These are phyloP conservation scores for Papiliotrema fonsecae DNA, from an alignment of 1,284 basidiomycete species.

Conservation along the genomic window DNA sequence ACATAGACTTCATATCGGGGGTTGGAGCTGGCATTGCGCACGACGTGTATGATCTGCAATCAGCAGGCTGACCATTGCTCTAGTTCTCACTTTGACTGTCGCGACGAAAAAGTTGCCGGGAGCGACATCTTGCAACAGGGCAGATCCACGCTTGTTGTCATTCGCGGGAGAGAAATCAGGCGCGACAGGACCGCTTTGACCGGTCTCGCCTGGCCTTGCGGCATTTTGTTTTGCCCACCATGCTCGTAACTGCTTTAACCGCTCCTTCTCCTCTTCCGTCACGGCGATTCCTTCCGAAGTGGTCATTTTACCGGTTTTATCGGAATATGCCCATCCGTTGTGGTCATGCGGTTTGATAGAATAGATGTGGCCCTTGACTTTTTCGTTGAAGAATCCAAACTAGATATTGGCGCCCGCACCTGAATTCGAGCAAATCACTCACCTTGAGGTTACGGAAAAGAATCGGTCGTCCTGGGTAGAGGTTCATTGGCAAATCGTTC, in stretches of 20 bases:
- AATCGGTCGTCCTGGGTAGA: conserved; percentile 12
- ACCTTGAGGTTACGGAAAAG: conserved; percentile 23
- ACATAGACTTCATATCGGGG: conserved; percentile 35
- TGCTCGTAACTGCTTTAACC: conserved; percentile 8
- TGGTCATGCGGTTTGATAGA: conserved; percentile 2
- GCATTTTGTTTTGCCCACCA: too few relatives aligned
- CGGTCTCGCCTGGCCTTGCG: too few relatives aligned
- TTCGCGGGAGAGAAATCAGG: too few relatives aligned
- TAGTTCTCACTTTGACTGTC: conserved; percentile 27
- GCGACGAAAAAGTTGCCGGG: conserved; percentile 15
- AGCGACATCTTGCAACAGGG: not conserved
- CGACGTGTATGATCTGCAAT: conserved; percentile 18
- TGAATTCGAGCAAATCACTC: not conserved
- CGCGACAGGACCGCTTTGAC: too few relatives aligned
- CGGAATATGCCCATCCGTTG: conserved; percentile 13
- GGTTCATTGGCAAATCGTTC: conserved; percentile 13
- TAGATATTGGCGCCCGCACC: not conserved
- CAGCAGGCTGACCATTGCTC: not conserved
- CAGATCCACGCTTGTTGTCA: not conserved
- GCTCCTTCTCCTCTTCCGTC: conserved; percentile 8
- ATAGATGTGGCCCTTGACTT: conserved; percentile 27
- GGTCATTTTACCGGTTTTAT: conserved; percentile 6
- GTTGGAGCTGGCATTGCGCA: conserved; percentile 7
- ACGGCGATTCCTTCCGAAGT: not conserved
- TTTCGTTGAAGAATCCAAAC: conserved; percentile 17